A percentile compares a stretch with the other conserved stretches of the same genome.
phyloP scores from a whole-genome alignment of 768 basidiomycete species.

The Leccinum variicolor region DNA sequence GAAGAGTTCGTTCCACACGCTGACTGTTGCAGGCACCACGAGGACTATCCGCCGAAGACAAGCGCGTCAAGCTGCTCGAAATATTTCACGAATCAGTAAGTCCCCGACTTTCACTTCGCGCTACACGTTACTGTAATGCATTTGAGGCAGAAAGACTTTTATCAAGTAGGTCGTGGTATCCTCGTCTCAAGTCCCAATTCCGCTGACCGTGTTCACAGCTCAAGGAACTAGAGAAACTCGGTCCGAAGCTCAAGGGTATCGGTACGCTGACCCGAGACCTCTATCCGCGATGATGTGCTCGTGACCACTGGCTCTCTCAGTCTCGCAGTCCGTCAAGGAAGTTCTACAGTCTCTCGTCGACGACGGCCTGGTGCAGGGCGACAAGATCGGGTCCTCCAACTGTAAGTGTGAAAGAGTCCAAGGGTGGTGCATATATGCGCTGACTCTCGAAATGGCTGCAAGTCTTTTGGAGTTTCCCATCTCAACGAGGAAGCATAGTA shows the following conservation, averaged over 20 bases:
- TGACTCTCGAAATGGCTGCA: background rate
- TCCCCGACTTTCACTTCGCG: background rate
- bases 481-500: conserved; percentile 79
- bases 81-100: conserved; percentile 89
- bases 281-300: background rate
- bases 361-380: conserved; percentile 79
- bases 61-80: conserved; percentile 82
- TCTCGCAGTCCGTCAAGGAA: conserved; percentile 90
- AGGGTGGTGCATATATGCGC: conserved; percentile 21
- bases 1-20: background rate
- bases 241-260: conserved; percentile 87
- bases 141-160: conserved; percentile 72
- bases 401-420: conserved; percentile 50
- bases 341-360: conserved; percentile 84
- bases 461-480: conserved; percentile 98
- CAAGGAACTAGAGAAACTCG: conserved; percentile 90
- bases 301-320: conserved; percentile 35
- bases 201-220: conserved; percentile 41
- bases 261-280: conserved; percentile 49
- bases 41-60: conserved; percentile 88
- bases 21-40: conserved; percentile 57
- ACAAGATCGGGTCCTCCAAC: conserved; percentile 94
- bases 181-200: background rate
- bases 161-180: conserved; percentile 40
- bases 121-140: background rate